Conservation (phyloP, 805 yeast genomes). For the Clavispora asparagi region DNA sequence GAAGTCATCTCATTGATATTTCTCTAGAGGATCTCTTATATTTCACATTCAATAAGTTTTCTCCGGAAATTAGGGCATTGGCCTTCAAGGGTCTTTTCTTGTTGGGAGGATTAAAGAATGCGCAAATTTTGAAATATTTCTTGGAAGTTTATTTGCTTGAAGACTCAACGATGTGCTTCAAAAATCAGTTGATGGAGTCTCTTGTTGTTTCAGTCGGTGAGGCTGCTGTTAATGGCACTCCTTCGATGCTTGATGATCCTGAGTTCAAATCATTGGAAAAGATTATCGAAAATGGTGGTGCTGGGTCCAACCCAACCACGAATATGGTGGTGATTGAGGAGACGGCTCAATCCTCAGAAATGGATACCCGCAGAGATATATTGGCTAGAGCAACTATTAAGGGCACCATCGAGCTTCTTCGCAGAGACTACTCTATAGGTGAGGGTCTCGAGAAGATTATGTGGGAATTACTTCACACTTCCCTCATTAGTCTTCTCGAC, state of each 20-base stretch:
- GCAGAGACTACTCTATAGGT: constrained; percentile 55
- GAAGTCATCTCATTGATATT: constrained; percentile 47
- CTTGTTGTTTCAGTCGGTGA: constrained; percentile 53
- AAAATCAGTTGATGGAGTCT: constrained; percentile 42
- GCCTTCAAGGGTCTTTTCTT: constrained; percentile 68
- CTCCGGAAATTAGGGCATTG: constrained; percentile 51
- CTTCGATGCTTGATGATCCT: constrained; percentile 57
- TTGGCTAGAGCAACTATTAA: constrained; percentile 58
- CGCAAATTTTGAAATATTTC: constrained; percentile 54
- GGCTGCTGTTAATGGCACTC: constrained; percentile 62
- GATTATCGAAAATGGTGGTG: constrained; percentile 12
- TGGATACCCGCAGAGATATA: constrained; percentile 55
- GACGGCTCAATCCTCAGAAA: constrained; percentile 30
- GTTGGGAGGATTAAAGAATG: constrained; percentile 74
- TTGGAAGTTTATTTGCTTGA: constrained; percentile 56
- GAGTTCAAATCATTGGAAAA: constrained; percentile 45
- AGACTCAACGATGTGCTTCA: constrained; percentile 41
- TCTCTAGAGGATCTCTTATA: constrained; percentile 51
- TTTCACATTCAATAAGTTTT: constrained; percentile 43
- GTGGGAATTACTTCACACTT: constrained; percentile 68
- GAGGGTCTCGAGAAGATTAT: constrained; percentile 52
- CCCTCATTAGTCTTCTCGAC: constrained; percentile 52
- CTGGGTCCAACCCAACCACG: constrained; percentile 17
- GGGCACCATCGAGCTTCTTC: constrained; percentile 61
- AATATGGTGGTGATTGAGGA: constrained; percentile 57